Conservation (phyloP, 345 rosid genomes). For the Bretschneidera sinensis region DNA sequence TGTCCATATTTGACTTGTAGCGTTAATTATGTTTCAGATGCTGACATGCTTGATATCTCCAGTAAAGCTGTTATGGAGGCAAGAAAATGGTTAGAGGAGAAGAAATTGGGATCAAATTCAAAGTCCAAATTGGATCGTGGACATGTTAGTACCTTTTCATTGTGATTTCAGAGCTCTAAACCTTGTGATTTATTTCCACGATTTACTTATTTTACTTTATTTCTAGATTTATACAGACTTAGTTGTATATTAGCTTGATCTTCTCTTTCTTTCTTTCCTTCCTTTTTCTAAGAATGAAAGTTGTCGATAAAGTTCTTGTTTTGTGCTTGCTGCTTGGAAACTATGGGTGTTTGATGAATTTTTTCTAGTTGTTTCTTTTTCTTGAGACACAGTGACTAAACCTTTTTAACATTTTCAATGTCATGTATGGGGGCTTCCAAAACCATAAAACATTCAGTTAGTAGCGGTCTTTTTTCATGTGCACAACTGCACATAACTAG, state of each 20-base stretch:
- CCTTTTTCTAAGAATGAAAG: not conserved
- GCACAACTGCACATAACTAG: no score
- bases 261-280: not conserved
- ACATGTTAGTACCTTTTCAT: slow-evolving; percentile 36
- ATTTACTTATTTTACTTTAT: not conserved
- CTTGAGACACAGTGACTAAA: no score
- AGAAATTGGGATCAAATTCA: slow-evolving; percentile 56
- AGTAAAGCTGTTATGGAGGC: slow-evolving; percentile 65
- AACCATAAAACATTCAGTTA: no score
- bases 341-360: not conserved
- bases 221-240: not conserved
- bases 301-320: no score
- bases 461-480: no score
- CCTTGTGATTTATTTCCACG: not conserved
- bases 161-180: slow-evolving; percentile 1
- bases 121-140: slow-evolving; percentile 45
- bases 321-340: not conserved
- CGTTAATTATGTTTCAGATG: slow-evolving; percentile 36
- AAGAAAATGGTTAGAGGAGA: slow-evolving; percentile 71
- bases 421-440: no score
- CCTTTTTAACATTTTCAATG: not conserved
- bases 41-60: slow-evolving; percentile 37
- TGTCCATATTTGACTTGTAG: slow-evolving; percentile 11
- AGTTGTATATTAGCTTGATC: not conserved
- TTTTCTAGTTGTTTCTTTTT: no score